Evolutionary conservation across 2,329 filamentous ascomycete genomes (phyloP), one percentile per base, ranked within the genome.

Genomic region (Penicillium sp.): DNA sequence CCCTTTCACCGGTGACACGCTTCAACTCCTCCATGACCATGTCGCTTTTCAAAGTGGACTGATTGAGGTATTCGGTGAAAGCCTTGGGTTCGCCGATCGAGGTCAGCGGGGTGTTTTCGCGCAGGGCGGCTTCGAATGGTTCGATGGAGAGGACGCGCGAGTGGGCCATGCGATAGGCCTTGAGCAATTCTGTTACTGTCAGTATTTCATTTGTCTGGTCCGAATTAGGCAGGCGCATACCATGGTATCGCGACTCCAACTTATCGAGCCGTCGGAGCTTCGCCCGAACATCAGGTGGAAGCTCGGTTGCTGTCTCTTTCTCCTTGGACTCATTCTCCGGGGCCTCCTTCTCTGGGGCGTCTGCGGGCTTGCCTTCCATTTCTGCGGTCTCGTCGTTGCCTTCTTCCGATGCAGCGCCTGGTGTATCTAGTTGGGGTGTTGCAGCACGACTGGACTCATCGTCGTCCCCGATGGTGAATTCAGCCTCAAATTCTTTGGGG

Each of bases 21-120:
- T 95, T 97, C 53, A 97, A 80, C 74, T 99, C 94, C 43, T 96
- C 89, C 84, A 95, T 87, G 3, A 96, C 87, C 90, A 99, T 95
- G 66, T 96, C 91, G 40, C 88, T 87, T 68, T 95, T 93, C 49
- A 92, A 74, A 57, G 87, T 93, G 39, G 96, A 76, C 72, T 97
- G 91, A 63, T 88, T 91, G 27, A 99, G 81, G 67, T 97, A 99
- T 73, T 97, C 93, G 6, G 92, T 84, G 32, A 99, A 80, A 2
- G 92, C 88, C 49, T 86, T 84, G 0, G 93, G 91, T 56, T 99
- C 94, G 63, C 81, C 83, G 64, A 99, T 96, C 14, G 91, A 93
- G 4, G 90, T 90, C 34, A 97, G 79, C 2, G 94, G 93, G 0
- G 94, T 99, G 65, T 96, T 90, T 70, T 99, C 94, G 65, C 91